Base-by-base conservation (phyloP, 1,284 basidiomycete genomes). In the Wolfiporia cocos region DNA sequence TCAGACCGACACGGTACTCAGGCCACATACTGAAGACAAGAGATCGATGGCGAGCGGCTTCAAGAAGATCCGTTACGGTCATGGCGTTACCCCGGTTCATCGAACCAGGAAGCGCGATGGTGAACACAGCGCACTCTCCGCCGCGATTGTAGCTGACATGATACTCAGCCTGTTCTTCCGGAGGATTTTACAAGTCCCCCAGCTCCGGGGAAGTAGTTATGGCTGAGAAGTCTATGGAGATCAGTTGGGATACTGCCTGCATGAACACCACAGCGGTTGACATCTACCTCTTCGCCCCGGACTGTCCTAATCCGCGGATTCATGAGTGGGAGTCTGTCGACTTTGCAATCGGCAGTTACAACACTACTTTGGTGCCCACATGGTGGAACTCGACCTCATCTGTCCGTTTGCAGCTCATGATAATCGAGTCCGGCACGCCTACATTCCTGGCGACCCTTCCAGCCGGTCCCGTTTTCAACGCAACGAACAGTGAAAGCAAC, bases 351-450 rank as follows among this genome's bases (percentile, higher is more conserved):
- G 87, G 86, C 20, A 65, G 66, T 41, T 83, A 79, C 59, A 61
- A 70, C 43, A 65, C 74, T 3, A 61, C 60, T 10, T 63, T 93
- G 35, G 62, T 76, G 44, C 81, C 89, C 0, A 68, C 70, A 29
- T 92, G 89, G 88, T 92, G 87, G 86, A 85, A 89, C 54, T 62
- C 73, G 10, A 78, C 81, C 2, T 48, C 67, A 2, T 64, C 69
- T 2, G 67, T 76, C 15, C 53, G 62, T 6, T 73, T 92, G 14
- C 81, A 92, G 54, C 59, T 92, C 47, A 66, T 68, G 43, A 85
- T 93, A 58, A 68, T 89, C 47, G 58, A 76, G 12, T 55, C 69
- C 7, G 78, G 76, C 26, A 56, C 68, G 2, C 69, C 74, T 2
- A 61, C 71, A 2, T 89, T 81, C 67, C 59, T 79, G 29, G 70